These are phyloP conservation scores for Ganoderma leucocontextum DNA, from an alignment of 1,284 basidiomycete species.

Conservation along the genomic window DNA sequence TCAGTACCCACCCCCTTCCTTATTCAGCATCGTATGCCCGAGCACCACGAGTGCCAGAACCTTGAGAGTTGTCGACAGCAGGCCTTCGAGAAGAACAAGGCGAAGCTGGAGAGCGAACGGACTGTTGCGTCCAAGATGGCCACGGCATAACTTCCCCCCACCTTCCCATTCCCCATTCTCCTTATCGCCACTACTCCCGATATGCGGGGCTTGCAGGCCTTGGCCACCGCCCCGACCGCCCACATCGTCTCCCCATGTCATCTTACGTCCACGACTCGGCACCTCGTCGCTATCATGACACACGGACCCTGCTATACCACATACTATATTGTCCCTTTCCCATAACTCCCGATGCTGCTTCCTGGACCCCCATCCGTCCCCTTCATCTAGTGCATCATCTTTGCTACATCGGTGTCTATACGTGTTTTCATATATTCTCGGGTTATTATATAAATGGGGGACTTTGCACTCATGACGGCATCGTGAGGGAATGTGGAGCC, in stretches of 20 bases:
- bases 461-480: constrained; percentile 16
- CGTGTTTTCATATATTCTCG: constrained; percentile 33
- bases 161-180: constrained; percentile 23
- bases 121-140: constrained; percentile 88
- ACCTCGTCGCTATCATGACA: constrained; percentile 35
- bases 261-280: constrained; percentile 33
- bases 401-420: constrained; percentile 34
- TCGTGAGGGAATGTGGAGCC: constrained; percentile 8
- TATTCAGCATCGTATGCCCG: constrained; percentile 80
- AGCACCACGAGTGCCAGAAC: constrained; percentile 82
- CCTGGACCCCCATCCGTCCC: constrained; percentile 19
- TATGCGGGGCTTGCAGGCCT: constrained; percentile 28
- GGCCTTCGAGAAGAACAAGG: constrained; percentile 87
- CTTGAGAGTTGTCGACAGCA: constrained; percentile 84
- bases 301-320: constrained; percentile 43
- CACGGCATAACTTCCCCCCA: constrained; percentile 59
- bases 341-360: constrained; percentile 36
- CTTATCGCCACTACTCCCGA: constrained; percentile 18
- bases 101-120: constrained; percentile 84
- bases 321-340: constrained; percentile 32
- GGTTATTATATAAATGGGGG: constrained; percentile 37
- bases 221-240: constrained; percentile 27
- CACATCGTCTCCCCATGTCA: constrained; percentile 25
- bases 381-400: constrained; percentile 21
- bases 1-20: not conserved